phyloP scores from a whole-genome alignment of 2,329 filamentous ascomycete species.

The Xylariaceae sp. region DNA sequence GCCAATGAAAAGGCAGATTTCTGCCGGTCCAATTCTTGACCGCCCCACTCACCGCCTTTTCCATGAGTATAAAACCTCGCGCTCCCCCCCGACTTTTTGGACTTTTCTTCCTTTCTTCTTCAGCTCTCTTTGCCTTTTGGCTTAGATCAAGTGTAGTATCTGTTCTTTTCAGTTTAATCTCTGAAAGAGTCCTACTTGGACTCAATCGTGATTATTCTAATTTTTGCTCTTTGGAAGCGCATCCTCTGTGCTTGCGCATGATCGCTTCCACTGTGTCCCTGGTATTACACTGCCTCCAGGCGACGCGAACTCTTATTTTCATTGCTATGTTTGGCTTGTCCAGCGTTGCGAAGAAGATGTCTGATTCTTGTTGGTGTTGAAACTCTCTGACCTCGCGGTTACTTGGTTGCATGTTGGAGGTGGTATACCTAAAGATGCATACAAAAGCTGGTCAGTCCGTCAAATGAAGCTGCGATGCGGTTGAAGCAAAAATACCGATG shows the following conservation, averaged over 20 bases:
- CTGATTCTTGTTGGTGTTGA: not conserved
- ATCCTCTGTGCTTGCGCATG: conserved; percentile 68
- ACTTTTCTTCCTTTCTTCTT: conserved; percentile 24
- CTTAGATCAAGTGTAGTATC: conserved; percentile 52
- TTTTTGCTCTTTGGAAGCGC: conserved; percentile 55
- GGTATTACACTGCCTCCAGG: conserved; percentile 66
- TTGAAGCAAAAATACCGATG: too few species aligned
- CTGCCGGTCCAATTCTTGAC: conserved; percentile 17
- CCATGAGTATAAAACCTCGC: conserved; percentile 13
- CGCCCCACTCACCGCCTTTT: conserved; percentile 23
- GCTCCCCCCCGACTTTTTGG: conserved; percentile 1
- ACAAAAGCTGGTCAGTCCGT: too few species aligned
- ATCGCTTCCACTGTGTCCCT: conserved; percentile 60
- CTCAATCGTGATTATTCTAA: conserved; percentile 73
- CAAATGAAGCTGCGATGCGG: too few species aligned
- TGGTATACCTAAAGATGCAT: too few species aligned
- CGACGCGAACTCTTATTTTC: conserved; percentile 47
- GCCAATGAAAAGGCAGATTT: not conserved
- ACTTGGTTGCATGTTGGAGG: too few species aligned
- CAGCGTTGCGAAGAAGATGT: conserved; percentile 50
- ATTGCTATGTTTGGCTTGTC: conserved; percentile 49
- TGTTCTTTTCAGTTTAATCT: conserved; percentile 97
- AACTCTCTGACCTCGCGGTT: too few species aligned
- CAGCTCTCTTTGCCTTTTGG: conserved; percentile 33
- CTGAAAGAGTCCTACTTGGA: conserved; percentile 69